Evolutionary conservation across 179 eudicot genomes (phyloP), one percentile per base, ranked within the genome.

Genomic region (Beta corolliflora): DNA sequence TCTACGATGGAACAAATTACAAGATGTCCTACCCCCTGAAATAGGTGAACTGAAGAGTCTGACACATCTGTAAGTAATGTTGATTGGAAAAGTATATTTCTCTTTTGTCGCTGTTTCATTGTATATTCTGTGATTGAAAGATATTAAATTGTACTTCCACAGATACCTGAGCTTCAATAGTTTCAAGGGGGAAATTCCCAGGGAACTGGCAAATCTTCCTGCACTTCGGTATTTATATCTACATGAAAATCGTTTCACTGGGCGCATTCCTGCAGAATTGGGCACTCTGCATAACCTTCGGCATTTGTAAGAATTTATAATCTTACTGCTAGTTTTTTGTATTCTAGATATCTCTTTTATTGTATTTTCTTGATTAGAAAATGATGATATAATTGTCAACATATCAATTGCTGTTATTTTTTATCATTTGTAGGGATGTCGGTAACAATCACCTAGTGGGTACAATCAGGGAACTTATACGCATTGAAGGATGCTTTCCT

Each of bases 161-260:
- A 93, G 99, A 74, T 93, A 94, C 79, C 89, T 94, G 91, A 97
- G 98, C 85, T 97, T 97, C 86, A 97, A 94, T 81, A 97, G 88
- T 84, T 94, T 97, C 76, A 97, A 93, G 86, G 99, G 99, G 19
- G 98, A 97, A 88, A 93, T 97, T 52, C 98, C 98, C n/a, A 94
- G 84, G 90, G 98, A 96, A 88, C 89, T 96, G 85, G 97, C 99
- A 31, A 89, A 90, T 88, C 97, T 96, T 86, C 98, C 93, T 68
- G 91, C 89, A 77, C 88, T 97, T 44, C 94, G 92, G 71, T 94
- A 97, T 82, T 86, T 97, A 58, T 94, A 93, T 86, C 88, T 97
- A 7, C 99, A 97, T 83, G 94, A 92, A 85, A 97, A 97, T 83
- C 99, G 97, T 55, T 93, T 97, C 76, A 82, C 41, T 76, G 99